Evolutionary conservation across 192 early-diverging fungal species (phyloP).

Genomic region (Coemansia sp.): DNA sequence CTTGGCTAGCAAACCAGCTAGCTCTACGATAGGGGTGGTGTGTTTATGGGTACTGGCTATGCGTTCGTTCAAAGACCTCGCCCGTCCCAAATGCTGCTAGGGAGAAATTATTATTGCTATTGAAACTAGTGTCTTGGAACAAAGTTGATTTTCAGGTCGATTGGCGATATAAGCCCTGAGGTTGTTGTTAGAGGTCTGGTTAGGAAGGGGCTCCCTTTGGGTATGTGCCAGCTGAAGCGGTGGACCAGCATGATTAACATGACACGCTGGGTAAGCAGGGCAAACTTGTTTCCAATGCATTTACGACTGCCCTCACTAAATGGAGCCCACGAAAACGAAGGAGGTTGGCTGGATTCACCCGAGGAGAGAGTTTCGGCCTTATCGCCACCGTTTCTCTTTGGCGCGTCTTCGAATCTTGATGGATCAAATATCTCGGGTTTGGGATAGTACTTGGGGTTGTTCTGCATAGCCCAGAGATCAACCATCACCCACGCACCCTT

Average conservation of each 20-base stretch:
- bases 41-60: background rate
- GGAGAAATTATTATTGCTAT: background rate
- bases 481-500: conserved; percentile 56
- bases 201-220: conserved; percentile 39
- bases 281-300: conserved; percentile 64
- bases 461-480: conserved; percentile 60
- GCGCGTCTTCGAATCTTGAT: conserved; percentile 48
- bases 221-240: conserved; percentile 47
- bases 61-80: no score
- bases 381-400: background rate
- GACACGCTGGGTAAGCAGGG: conserved; percentile 61
- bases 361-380: background rate
- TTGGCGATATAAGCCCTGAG: conserved; percentile 45
- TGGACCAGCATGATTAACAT: conserved; percentile 56
- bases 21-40: background rate
- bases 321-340: conserved; percentile 57
- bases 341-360: background rate
- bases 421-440: conserved; percentile 57
- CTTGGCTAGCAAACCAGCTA: no score
- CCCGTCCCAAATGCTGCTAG: no score
- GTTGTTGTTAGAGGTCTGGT: conserved; percentile 29
- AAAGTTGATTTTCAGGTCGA: conserved; percentile 38
- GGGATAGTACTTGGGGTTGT: conserved; percentile 52
- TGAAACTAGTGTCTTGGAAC: conserved; percentile 13
- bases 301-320: conserved; percentile 60